Evolutionary conservation across 345 rosid genomes (phyloP).

Genomic region (Mallotus nudiflorus): DNA sequence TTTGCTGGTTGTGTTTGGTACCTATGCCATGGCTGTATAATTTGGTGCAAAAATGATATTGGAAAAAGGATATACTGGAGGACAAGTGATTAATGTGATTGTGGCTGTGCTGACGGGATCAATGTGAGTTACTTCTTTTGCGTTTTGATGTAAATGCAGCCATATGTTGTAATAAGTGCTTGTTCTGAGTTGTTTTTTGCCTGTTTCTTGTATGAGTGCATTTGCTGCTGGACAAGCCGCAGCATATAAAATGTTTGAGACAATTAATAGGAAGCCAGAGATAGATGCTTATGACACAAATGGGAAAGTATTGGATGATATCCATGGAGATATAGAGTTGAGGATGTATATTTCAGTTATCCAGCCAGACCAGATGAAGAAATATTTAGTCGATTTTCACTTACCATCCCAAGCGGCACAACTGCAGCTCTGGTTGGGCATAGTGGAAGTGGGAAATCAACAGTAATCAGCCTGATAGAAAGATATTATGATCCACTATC

Average conservation of each 20-base stretch:
- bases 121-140: slow-evolving; percentile 46
- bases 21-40: slow-evolving; percentile 63
- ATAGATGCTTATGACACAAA: slow-evolving; percentile 34
- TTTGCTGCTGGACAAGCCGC: slow-evolving; percentile 48
- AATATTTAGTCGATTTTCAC: slow-evolving; percentile 40
- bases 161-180: not conserved
- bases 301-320: slow-evolving; percentile 31
- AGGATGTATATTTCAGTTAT: slow-evolving; percentile 41
- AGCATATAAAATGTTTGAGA: slow-evolving; percentile 49
- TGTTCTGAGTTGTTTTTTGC: not conserved
- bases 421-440: slow-evolving; percentile 50
- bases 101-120: slow-evolving; percentile 67
- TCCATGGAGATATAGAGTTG: slow-evolving; percentile 42
- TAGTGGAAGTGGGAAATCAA: slow-evolving; percentile 54
- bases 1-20: slow-evolving; percentile 42
- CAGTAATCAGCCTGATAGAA: slow-evolving; percentile 44
- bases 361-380: slow-evolving; percentile 46
- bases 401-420: slow-evolving; percentile 33
- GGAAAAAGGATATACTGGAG: slow-evolving; percentile 61
- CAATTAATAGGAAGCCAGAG: slow-evolving; percentile 35
- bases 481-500: slow-evolving; percentile 48
- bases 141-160: too few species aligned
- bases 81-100: slow-evolving; percentile 56
- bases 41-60: slow-evolving; percentile 60
- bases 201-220: slow-evolving; percentile 31